Base-by-base conservation (phyloP, 345 rosid species). In the Adansonia digitata region DNA sequence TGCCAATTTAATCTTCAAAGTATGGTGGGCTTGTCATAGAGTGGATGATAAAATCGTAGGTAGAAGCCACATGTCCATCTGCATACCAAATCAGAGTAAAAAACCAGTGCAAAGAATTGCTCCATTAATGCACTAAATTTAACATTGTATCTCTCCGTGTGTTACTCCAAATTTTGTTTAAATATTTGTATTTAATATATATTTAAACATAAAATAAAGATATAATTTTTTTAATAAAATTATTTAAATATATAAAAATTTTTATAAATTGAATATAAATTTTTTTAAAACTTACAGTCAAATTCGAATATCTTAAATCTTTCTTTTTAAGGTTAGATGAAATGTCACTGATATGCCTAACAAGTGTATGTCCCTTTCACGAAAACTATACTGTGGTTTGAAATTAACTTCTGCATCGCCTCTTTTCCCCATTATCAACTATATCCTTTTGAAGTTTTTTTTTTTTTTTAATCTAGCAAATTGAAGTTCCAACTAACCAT, bases 21-120 rank as follows among this genome's bases (percentile, higher is more conserved):
- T 39, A 73, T 42, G 71, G 34, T 71, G 40, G 63, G 46, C 53
- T 73, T 85, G 26, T 73, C 40, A 72, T 22, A 75, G 9, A 72
- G 53, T 5, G 81, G 74, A 42, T 72, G 72, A 45, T 57, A 65
- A 56, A 75, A 75, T 69, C 39, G 75, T 49, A 56, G 56, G 77
- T 73, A 31, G 43, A 34, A 7, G 74, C 77, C 56, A 60, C 75
- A 79, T 27, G 13, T n/a, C 37, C 70, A 65, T 83, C 93, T 87
- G 85, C 40, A 77, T 13, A 57, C 40, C 68, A 74, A 66, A 26
- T 1, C 71, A 27, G 55, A 22, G 12, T 22, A 17, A 75, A 71
- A 65, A 37, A n/a, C 5, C 39, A 68, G 42, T 55, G 27, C 29
- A 27, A 14, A 49, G 14, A 39, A 46, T 40, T 2, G 20, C 40